Percentiles rank a stretch among this genome's conserved stretches.
These are phyloP conservation scores for Leishmania turanica DNA, from an alignment of 208 protist species.

Conservation along the genomic window DNA sequence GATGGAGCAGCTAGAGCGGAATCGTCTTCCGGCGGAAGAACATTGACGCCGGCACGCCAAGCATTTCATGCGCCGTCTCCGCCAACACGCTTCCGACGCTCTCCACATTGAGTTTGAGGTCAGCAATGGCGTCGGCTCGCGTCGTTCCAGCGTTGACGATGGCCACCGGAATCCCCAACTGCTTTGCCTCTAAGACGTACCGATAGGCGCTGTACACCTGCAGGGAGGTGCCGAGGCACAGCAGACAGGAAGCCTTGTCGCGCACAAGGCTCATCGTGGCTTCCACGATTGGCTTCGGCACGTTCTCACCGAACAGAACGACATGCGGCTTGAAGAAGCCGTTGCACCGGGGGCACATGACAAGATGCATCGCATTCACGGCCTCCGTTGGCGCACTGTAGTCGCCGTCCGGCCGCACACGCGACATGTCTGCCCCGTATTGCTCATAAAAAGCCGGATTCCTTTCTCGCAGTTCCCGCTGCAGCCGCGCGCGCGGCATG, in stretches of 20 bases:
- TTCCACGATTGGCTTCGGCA: conserved; percentile 37
- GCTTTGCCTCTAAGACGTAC: conserved; percentile 61
- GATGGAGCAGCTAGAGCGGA: not conserved
- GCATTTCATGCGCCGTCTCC: conserved; percentile 32
- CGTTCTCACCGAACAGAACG: conserved; percentile 86
- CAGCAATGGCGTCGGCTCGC: conserved; percentile 55
- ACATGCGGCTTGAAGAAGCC: conserved; percentile 81
- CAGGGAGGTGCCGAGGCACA: conserved; percentile 82
- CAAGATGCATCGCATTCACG: conserved; percentile 55
- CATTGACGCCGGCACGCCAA: conserved; percentile 20
- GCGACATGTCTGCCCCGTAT: conserved; percentile 31
- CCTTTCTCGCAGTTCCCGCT: conserved; percentile 37
- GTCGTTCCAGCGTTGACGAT: conserved; percentile 74
- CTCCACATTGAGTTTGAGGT: conserved; percentile 58
- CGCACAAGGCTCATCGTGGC: conserved; percentile 32
- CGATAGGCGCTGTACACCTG: conserved; percentile 80
- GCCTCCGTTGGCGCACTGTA: conserved; percentile 44
- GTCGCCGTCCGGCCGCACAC: conserved; percentile 68
- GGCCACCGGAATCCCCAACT: conserved; percentile 53
- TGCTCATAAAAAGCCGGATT: conserved; percentile 45
- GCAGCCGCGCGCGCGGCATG: conserved; percentile 46
- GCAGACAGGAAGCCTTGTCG: conserved; percentile 38
- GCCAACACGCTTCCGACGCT: conserved; percentile 44
- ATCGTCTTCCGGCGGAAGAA: conserved; percentile 21
- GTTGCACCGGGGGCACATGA: conserved; percentile 57